Evolutionary conservation across 768 basidiomycete genomes (phyloP).

Genomic region (Leucosporidium creatinivorum): DNA sequence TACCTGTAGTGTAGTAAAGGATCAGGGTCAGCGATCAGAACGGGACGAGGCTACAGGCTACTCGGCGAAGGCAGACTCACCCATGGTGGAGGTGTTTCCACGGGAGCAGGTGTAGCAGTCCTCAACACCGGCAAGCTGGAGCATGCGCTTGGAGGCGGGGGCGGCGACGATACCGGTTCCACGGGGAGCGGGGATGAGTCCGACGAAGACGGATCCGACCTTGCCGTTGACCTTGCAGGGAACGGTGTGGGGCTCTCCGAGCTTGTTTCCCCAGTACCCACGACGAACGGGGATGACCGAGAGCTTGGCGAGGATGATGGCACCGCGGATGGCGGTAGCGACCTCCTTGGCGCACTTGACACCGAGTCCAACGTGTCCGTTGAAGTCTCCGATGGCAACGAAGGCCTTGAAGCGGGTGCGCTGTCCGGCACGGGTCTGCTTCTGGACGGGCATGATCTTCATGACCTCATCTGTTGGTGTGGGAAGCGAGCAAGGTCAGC

Average conservation of each 20-base stretch:
- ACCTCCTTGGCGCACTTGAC: conserved; percentile 99
- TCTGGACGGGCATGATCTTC: conserved; percentile 99
- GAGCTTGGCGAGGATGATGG: conserved; percentile 97
- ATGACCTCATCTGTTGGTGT: conserved; percentile 67
- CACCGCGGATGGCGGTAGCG: conserved; percentile 97
- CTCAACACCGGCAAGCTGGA: conserved; percentile 95
- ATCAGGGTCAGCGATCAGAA: conserved; percentile 42
- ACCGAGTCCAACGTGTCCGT: conserved; percentile 97
- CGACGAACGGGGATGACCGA: conserved; percentile 95
- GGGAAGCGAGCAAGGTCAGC: background rate
- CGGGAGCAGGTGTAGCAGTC: conserved; percentile 97
- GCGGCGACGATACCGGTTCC: conserved; percentile 99
- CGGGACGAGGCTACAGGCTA: background rate
- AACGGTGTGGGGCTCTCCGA: conserved; percentile 98
- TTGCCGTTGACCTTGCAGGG: conserved; percentile 98
- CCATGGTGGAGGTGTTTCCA: conserved; percentile 85
- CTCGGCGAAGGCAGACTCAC: conserved; percentile 13
- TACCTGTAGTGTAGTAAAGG: conserved; percentile 57
- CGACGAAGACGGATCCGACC: conserved; percentile 98
- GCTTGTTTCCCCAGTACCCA: conserved; percentile 99
- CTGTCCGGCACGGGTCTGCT: conserved; percentile 99
- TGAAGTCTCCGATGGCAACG: conserved; percentile 97
- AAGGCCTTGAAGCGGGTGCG: conserved; percentile 99
- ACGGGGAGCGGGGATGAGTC: conserved; percentile 94
- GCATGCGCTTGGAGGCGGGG: conserved; percentile 88